Base-by-base conservation (phyloP, 1,284 basidiomycete genomes). In the Erythrobasidium hasegawianum region DNA sequence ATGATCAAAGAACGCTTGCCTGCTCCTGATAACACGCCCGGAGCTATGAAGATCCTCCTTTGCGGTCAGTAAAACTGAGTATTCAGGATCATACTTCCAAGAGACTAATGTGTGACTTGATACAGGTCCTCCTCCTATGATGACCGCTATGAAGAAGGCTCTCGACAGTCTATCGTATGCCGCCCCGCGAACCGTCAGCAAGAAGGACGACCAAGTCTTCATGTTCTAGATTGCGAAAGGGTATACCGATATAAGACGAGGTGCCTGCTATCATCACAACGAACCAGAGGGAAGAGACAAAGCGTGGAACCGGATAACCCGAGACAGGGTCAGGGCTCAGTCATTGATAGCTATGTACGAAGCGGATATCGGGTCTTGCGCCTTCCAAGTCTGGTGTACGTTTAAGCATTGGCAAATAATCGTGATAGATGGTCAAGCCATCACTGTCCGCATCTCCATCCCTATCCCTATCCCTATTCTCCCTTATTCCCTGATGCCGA, bases 121-220 rank as follows among this genome's bases (percentile, higher is more conserved):
- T 1, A 58, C 70, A 87, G 87, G 90, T 57, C 95, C 95, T 66
- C 93, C 94, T 22, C 94, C 94, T 8, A 97, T 97, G 95, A 87
- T 96, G 77, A 83, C 81, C 59, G 95, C 93, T 53, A 97, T 97
- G 92, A 97, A 97, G 82, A 92, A 88, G 82, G 87, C 95, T 77
- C 84, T 98, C 26, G 86, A 85, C 29, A 88, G 87, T 61, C 84
- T 98, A 72, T 86, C 85, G 71, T 97, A 92, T 81, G 86, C 90
- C 54, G 84, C 86, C 47, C 89, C 95, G 13, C 84, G 88, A 71
- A 85, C 90, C n/a, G 83, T 97, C 77, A 92, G 89, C 82, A 97
- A 96, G 81, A 84, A 93, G 20, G 62, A 65, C 18, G 62, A 65
- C 54, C 62, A 65, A 33, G 62, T 65, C 20, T 65, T 65, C 39